Percentiles rank a stretch among this genome's conserved stretches.
Conservation (phyloP, 2,329 filamentous ascomycete genomes). For the Claviceps lovelessii region DNA sequence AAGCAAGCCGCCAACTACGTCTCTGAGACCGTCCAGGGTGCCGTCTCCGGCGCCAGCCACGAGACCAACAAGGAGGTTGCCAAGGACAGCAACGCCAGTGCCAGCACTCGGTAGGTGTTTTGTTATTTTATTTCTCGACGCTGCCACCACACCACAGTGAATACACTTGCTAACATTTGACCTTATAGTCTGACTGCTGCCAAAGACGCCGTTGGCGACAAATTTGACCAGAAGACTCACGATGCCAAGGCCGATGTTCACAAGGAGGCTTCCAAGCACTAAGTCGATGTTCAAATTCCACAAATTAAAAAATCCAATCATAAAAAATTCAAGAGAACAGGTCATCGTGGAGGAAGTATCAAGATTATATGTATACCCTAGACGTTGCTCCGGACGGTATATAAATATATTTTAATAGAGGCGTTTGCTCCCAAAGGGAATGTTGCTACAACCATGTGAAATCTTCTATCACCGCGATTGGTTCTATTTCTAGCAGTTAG, state of each 20-base stretch:
- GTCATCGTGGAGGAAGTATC: neutral
- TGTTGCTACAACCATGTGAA: too few species aligned
- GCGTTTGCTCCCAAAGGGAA: too few species aligned
- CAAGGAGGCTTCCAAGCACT: conserved; percentile 23
- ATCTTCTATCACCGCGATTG: too few species aligned
- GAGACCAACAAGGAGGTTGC: conserved; percentile 57
- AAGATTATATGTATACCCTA: neutral
- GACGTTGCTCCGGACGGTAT: neutral
- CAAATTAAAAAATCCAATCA: too few species aligned
- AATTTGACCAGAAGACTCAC: conserved; percentile 28
- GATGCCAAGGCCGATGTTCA: conserved; percentile 28
- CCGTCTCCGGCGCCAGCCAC: conserved; percentile 43
- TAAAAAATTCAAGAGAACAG: neutral
- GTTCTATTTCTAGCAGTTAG: too few species aligned
- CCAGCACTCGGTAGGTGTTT: conserved; percentile 38
- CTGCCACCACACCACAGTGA: conserved; percentile 14
- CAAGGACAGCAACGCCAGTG: conserved; percentile 41
- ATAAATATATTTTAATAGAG: neutral
- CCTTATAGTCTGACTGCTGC: conserved; percentile 26
- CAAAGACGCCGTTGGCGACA: conserved; percentile 36
- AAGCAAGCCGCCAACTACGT: conserved; percentile 57
- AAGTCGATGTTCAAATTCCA: conserved; percentile 2
- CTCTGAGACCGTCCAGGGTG: conserved; percentile 48
- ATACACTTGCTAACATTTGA: conserved; percentile 7
- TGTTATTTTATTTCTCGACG: neutral